These are phyloP conservation scores for Silene conica DNA, from an alignment of 148 eudicot species.

Conservation along the genomic window DNA sequence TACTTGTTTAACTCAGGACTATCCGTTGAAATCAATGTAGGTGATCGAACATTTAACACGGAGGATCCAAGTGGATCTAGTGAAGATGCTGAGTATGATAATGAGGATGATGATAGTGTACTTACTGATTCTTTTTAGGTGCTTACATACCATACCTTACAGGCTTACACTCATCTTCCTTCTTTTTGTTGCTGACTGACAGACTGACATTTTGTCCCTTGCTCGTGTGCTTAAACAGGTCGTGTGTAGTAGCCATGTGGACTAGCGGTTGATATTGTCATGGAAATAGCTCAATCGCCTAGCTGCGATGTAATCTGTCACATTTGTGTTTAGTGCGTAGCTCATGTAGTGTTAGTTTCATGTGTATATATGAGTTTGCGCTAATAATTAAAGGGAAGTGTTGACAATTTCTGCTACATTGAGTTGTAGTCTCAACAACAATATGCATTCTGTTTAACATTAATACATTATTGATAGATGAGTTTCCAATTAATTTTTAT, in stretches of 20 bases:
- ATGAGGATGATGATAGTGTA: slow-evolving; percentile 41
- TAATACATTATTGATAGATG: not conserved
- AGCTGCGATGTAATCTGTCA: slow-evolving; percentile 12
- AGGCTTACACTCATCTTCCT: not conserved
- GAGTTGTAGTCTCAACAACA: slow-evolving; percentile 7
- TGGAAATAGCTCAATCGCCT: slow-evolving; percentile 2
- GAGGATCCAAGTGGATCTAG: slow-evolving; percentile 39
- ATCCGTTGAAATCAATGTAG: slow-evolving; percentile 20
- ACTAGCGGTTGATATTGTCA: slow-evolving; percentile 6
- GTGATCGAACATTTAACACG: slow-evolving; percentile 23
- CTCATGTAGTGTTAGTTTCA: slow-evolving; percentile 5
- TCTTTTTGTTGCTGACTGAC: not conserved
- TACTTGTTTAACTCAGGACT: slow-evolving; percentile 11
- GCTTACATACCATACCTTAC: not conserved
- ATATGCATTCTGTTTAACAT: not conserved
- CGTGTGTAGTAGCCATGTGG: slow-evolving; percentile 13
- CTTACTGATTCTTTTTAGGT: slow-evolving; percentile 49
- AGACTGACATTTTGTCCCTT: slow-evolving; percentile 1
- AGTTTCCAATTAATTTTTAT: not conserved
- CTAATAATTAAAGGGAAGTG: slow-evolving; percentile 7
- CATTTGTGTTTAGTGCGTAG: slow-evolving; percentile 11
- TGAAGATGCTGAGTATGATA: slow-evolving; percentile 41
- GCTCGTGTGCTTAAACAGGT: slow-evolving; percentile 17
- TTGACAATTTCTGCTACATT: slow-evolving; percentile 8
- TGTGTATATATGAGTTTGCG: slow-evolving; percentile 21